Percentiles rank a stretch among this genome's conserved stretches.
These are phyloP conservation scores for Triticum dicoccoides DNA, from an alignment of 176 grass and related monocot species.

Conservation along the genomic window DNA sequence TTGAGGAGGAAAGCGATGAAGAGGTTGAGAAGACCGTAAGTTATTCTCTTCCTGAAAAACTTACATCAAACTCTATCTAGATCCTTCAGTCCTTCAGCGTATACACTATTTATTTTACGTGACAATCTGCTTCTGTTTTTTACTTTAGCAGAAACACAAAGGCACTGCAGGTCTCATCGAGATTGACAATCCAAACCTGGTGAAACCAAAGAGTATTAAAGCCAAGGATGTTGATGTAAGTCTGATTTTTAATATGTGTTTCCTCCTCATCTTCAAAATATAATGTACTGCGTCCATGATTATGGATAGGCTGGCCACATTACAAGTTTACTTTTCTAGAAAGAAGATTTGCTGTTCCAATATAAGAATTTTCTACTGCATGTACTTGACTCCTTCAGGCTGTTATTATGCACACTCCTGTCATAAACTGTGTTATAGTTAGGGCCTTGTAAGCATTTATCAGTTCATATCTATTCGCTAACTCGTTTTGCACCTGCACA, in stretches of 20 bases:
- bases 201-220: conserved; percentile 75
- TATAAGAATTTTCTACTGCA: not conserved
- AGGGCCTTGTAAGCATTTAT: not conserved
- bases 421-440: not conserved
- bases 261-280: not conserved
- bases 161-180: conserved; percentile 74
- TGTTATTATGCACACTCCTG: not conserved
- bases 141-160: conserved; percentile 62
- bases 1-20: conserved; percentile 62
- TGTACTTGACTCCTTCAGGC: not conserved
- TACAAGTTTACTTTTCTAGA: not conserved
- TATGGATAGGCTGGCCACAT: not conserved
- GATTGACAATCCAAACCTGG: conserved; percentile 95
- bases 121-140: not conserved
- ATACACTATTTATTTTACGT: not conserved
- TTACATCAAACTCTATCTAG: not conserved
- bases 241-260: conserved; percentile 13
- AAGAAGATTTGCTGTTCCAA: not conserved
- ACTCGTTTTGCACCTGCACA: conserved; percentile 33
- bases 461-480: not conserved
- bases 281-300: not conserved
- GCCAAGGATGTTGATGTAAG: conserved; percentile 85
- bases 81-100: not conserved
- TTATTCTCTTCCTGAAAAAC: conserved; percentile 21
- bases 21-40: conserved; percentile 47